These are phyloP conservation scores for Penicillium italicum DNA, from an alignment of 2,329 filamentous ascomycete species.

Conservation along the genomic window DNA sequence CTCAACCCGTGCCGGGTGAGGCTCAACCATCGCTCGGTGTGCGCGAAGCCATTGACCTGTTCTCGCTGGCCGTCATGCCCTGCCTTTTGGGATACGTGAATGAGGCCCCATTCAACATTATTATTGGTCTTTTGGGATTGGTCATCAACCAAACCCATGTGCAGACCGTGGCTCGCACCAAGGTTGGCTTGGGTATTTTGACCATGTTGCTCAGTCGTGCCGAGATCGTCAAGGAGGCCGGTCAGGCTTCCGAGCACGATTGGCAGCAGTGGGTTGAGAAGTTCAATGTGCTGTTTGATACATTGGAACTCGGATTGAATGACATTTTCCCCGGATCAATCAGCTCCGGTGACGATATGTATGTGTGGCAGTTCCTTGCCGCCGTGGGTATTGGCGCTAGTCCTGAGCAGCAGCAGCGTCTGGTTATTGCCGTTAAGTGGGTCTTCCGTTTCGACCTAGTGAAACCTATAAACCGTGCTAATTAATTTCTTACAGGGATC, in stretches of 20 bases:
- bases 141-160: constrained; percentile 79
- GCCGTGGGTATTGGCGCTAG: constrained; percentile 90
- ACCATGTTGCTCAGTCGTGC: constrained; percentile 93
- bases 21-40: constrained; percentile 68
- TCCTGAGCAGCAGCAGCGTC: constrained; percentile 88
- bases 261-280: constrained; percentile 80
- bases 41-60: constrained; percentile 89
- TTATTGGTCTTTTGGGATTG: constrained; percentile 82
- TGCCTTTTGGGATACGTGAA: constrained; percentile 85
- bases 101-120: constrained; percentile 84
- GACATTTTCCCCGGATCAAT: constrained; percentile 90
- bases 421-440: constrained; percentile 88
- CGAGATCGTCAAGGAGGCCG: constrained; percentile 83
- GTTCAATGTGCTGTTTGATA: constrained; percentile 84
- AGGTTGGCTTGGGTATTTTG: constrained; percentile 82
- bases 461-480: constrained; percentile 8
- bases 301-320: constrained; percentile 75
- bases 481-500: constrained; percentile 54
- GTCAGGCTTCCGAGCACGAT: constrained; percentile 64
- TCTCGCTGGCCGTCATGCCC: constrained; percentile 82
- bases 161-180: constrained; percentile 76
- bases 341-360: constrained; percentile 85
- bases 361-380: constrained; percentile 96
- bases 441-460: constrained; percentile 14
- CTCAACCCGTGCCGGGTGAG: constrained; percentile 70